Evolutionary conservation across 2,329 filamentous ascomycete genomes (phyloP).

Genomic region (Stagonosporopsis rhizophila): DNA sequence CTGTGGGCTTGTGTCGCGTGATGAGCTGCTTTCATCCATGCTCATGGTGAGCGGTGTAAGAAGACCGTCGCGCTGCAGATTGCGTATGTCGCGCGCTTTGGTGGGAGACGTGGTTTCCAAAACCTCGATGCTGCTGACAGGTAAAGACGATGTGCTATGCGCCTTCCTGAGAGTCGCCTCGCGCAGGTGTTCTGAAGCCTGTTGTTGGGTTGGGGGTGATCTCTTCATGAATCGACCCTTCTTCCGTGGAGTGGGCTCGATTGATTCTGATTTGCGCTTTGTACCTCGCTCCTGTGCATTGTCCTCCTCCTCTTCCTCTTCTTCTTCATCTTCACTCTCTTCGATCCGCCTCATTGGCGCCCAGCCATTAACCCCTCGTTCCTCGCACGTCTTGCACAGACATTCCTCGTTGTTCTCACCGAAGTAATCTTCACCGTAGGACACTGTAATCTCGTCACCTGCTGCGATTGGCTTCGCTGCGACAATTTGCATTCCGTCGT

Average conservation of each 20-base stretch:
- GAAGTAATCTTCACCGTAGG: constrained; percentile 95
- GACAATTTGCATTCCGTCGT: constrained; percentile 88
- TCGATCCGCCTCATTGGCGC: constrained; percentile 54
- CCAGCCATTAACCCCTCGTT: constrained; percentile 81
- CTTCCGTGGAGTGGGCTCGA: constrained; percentile 27
- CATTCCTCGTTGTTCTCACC: constrained; percentile 95
- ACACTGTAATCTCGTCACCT: constrained; percentile 96
- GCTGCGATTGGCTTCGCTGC: constrained; percentile 80
- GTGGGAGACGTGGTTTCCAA: constrained; percentile 24
- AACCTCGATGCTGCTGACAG: constrained; percentile 44
- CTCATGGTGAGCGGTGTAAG: constrained; percentile 39
- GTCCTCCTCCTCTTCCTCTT: constrained; percentile 37
- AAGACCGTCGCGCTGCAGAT: constrained; percentile 42
- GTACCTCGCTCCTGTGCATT: constrained; percentile 24
- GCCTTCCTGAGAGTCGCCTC: constrained; percentile 41
- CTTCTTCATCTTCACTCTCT: constrained; percentile 45
- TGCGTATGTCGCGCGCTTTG: constrained; percentile 36
- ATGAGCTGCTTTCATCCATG: constrained; percentile 38
- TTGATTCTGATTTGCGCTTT: constrained; percentile 38
- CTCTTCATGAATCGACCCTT: constrained; percentile 22
- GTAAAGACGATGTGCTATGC: constrained; percentile 42
- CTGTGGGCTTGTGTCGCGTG: constrained; percentile 39
- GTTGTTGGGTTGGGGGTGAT: constrained; percentile 18
- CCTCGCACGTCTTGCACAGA: constrained; percentile 87
- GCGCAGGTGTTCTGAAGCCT: constrained; percentile 26